Conservation (phyloP, 164 flowering plant genomes). For the Kingdonia uniflora region DNA sequence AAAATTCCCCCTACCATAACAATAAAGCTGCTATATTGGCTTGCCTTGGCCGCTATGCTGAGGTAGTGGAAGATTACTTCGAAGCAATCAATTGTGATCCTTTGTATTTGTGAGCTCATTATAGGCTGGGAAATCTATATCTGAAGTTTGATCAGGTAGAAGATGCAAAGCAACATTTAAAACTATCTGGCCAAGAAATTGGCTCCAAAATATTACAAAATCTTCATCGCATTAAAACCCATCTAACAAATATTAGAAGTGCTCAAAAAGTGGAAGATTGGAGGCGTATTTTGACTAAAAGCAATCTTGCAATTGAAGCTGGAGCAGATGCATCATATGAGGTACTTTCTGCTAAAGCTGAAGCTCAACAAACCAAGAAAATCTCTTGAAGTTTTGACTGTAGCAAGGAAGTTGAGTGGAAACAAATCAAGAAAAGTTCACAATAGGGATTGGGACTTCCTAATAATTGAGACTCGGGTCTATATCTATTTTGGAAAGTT, state of each 20-base stretch:
- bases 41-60: no score
- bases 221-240: constrained; percentile 5
- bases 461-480: constrained; percentile 48
- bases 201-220: no score
- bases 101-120: no score
- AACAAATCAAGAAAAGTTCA: no score
- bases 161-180: constrained; percentile 17
- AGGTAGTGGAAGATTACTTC: constrained; percentile 14
- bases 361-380: no score
- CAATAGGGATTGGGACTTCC: no score
- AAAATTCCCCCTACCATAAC: constrained; percentile 14
- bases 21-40: constrained; percentile 20
- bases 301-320: no score
- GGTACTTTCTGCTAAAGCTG: constrained; percentile 29
- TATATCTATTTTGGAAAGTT: constrained; percentile 49
- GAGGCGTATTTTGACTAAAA: no score
- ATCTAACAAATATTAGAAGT: constrained; percentile 14
- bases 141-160: constrained; percentile 17
- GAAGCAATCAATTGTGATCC: constrained; percentile 12
- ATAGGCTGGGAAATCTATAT: constrained; percentile 16
- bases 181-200: not conserved
- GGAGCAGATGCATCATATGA: no score
- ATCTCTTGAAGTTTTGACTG: no score
- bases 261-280: constrained; percentile 29
- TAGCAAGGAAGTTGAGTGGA: no score